Base-by-base conservation (phyloP, 768 basidiomycete species). In the Gloeopeniophorella convolvens region DNA sequence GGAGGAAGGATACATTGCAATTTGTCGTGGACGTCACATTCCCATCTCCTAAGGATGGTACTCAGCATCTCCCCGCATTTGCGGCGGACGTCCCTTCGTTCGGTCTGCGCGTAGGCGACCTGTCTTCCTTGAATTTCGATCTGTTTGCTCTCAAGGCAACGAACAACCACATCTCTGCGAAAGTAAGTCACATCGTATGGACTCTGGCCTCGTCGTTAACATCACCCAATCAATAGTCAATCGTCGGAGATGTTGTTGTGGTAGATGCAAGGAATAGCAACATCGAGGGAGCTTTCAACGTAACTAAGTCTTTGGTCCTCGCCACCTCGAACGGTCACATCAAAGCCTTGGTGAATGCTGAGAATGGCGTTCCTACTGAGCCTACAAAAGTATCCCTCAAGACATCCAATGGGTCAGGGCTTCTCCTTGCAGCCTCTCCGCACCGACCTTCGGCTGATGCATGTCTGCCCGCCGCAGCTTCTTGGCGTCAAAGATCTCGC, bases 21-120 rank as follows among this genome's bases (percentile, higher is more conserved):
- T 52, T 52, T 13, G 27, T 24, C 21, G 45, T 52, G 10, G 37
- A 51, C 21, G 39, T 52, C 39, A 32, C 33, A 2, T 26, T 52
- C 39, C 40, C 39, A 15, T 41, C 50, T 26, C 37, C 37, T n/a
- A 33, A 4, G 28, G 32, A 51, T 9, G 23, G 18, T 18, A 18
- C 21, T 12, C 43, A 8, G 16, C 32, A 42, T 18, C 3, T 52
- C 26, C 7, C 45, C 23, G 12, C 33, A 0, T 47, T 47, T 16
- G n/a, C 40, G 1, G 21, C 42, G 3, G 45, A 46, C 21, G 3
- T 28, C 13, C 45, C 39, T 23, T 8, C 16, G 9, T 52, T 47
- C 39, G 27, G 2, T n/a, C 9, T 52, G 21, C 11, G 47, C 16
- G 36, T 36, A 16, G 40, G 30, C 16, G 15, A 42, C n/a, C 21